Evolutionary conservation across 192 early-diverging fungal species (phyloP).

Genomic region (Phlyctochytrium arcticum): DNA sequence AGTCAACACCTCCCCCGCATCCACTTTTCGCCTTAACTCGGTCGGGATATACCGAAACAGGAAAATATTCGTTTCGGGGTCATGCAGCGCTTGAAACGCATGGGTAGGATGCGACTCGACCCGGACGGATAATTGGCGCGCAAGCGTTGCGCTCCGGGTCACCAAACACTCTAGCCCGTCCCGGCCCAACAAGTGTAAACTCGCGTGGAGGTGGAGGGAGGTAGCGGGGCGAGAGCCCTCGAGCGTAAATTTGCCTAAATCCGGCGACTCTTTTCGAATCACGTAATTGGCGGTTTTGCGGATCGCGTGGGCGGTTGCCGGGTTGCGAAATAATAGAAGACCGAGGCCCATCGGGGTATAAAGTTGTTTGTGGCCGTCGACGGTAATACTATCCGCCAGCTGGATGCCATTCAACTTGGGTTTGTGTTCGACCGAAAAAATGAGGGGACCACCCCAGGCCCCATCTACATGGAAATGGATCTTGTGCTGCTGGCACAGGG

Average conservation of each 20-base stretch:
- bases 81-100: conserved; percentile 43
- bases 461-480: conserved; percentile 59
- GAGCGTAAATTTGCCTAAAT: conserved; percentile 52
- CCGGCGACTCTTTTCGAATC: conserved; percentile 44
- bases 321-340: conserved; percentile 42
- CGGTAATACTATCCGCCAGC: conserved; percentile 49
- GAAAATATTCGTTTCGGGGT: conserved; percentile 47
- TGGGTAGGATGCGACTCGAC: conserved; percentile 30
- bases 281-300: conserved; percentile 57
- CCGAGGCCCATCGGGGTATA: conserved; percentile 60
- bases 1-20: conserved; percentile 13
- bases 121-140: conserved; percentile 41
- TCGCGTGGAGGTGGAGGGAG: conserved; percentile 49
- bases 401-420: conserved; percentile 45
- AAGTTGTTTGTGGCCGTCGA: conserved; percentile 60
- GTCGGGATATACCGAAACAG: conserved; percentile 48
- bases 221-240: conserved; percentile 54
- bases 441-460: conserved; percentile 55
- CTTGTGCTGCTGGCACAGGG: conserved; percentile 13
- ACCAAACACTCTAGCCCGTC: conserved; percentile 55
- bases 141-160: conserved; percentile 42
- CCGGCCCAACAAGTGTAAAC: conserved; percentile 42
- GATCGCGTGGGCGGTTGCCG: conserved; percentile 30
- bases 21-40: conserved; percentile 35
- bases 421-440: conserved; percentile 48